A percentile compares a stretch with the other conserved stretches of the same genome.
Conservation (phyloP, 257 asterid genomes). For the Scutellaria barbata region DNA sequence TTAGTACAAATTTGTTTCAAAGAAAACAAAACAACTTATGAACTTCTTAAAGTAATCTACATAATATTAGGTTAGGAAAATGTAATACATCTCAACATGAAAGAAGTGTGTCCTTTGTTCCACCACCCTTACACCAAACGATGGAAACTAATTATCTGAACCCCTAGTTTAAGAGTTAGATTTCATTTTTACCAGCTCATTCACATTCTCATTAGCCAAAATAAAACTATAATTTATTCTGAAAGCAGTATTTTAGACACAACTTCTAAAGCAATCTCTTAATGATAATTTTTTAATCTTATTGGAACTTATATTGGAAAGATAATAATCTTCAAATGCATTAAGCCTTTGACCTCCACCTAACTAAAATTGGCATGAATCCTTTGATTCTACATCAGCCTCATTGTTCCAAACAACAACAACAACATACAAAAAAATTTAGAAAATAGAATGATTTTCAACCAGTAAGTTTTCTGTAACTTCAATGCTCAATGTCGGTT, state of each 20-base stretch:
- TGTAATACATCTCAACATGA: no score
- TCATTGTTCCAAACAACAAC: background rate
- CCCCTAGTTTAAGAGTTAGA: background rate
- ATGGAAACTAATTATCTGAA: background rate
- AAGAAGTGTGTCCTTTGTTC: background rate
- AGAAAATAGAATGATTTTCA: background rate
- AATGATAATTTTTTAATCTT: background rate
- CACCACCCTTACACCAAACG: background rate
- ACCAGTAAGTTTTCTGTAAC: background rate
- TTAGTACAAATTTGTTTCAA: background rate
- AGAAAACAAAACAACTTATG: background rate
- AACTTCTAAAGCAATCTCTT: background rate
- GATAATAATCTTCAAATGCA: constrained; percentile 17
- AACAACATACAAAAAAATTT: no score
- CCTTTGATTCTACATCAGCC: background rate
- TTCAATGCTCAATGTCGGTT: background rate
- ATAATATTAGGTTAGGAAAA: no score
- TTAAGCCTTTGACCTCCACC: background rate
- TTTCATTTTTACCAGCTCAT: background rate
- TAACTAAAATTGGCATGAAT: background rate
- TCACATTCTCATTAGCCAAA: constrained; percentile 11
- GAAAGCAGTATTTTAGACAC: background rate
- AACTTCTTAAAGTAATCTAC: background rate
- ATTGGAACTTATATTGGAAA: background rate
- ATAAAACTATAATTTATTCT: constrained; percentile 14